A percentile compares a stretch with the other conserved stretches of the same genome.
Evolutionary conservation across 2,329 filamentous ascomycete species (phyloP).

Genomic region (Pseudopithomyces maydicus): DNA sequence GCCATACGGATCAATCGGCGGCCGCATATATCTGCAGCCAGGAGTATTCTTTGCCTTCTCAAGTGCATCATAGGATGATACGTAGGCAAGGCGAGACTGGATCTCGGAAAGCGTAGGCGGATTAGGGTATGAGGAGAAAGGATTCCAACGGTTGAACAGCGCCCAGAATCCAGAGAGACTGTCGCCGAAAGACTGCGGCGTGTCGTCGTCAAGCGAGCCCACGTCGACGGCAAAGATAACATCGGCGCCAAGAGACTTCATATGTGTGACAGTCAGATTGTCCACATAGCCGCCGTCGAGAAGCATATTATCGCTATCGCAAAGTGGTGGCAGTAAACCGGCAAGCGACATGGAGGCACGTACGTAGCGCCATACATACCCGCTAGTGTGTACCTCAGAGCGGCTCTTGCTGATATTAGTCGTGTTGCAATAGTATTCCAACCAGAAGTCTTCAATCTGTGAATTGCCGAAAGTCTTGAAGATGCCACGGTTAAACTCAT

Average conservation of each 20-base stretch:
- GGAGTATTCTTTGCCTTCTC: slow-evolving; percentile 90
- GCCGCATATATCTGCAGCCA: slow-evolving; percentile 95
- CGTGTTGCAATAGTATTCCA: slow-evolving; percentile 98
- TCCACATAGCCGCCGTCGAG: slow-evolving; percentile 96
- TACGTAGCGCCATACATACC: slow-evolving; percentile 97
- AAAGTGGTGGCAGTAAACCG: slow-evolving; percentile 88
- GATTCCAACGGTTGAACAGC: slow-evolving; percentile 94
- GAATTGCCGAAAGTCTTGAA: slow-evolving; percentile 98
- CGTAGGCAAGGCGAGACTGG: slow-evolving; percentile 91
- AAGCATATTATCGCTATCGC: slow-evolving; percentile 95
- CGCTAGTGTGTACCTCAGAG: slow-evolving; percentile 90
- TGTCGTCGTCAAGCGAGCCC: slow-evolving; percentile 87
- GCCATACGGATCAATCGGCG: slow-evolving; percentile 89
- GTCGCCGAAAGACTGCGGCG: slow-evolving; percentile 91
- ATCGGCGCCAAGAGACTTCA: slow-evolving; percentile 92
- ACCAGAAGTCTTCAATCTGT: slow-evolving; percentile 98
- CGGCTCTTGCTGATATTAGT: slow-evolving; percentile 97
- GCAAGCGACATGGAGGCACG: slow-evolving; percentile 96
- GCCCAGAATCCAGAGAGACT: slow-evolving; percentile 95
- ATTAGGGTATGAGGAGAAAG: slow-evolving; percentile 85
- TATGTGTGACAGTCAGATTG: slow-evolving; percentile 94
- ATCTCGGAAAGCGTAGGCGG: slow-evolving; percentile 95
- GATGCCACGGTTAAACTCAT: slow-evolving; percentile 98
- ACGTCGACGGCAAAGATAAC: slow-evolving; percentile 97
- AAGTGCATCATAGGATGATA: slow-evolving; percentile 90